Evolutionary conservation across 805 yeast genomes (phyloP), one percentile per base, ranked within the genome.

Genomic region (Ogataea haglerorum): DNA sequence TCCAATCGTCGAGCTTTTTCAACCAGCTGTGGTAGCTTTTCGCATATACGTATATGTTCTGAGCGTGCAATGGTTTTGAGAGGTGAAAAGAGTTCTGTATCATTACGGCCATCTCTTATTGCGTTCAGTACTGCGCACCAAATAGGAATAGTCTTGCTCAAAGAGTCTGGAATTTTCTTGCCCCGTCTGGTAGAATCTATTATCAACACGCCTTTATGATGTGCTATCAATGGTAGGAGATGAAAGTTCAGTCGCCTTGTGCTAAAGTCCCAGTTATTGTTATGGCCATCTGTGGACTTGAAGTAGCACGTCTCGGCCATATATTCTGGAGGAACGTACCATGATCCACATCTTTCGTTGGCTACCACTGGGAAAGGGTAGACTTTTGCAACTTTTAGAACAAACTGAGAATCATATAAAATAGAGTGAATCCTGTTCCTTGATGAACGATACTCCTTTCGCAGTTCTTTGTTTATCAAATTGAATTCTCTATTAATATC

Each of bases 211-310:
- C 89, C 89, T 9, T 63, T 54, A 25, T 64, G 30, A 2, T 58
- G 40, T 0, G 52, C 52, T 0, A 86, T 53, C 0, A 75, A 34
- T 0, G 77, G 75, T 2, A 88, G 53, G 3, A 89, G 57, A 54
- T 88, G 95, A 43, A 85, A 65, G 59, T 89, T 89, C 27, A 88
- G 63, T 32, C 97, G 63, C 36, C 95, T 68, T 13, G 77, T 60
- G 24, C 87, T 81, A 53, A 89, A 88, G 23, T 73, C 71, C 96
- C 96, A 89, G 48, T 85, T 80, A 40, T 75, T 73, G 0, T 78
- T 79, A 54, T 89, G 97, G 0, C 97, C 97, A 63, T 89, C 96
- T 0, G 96, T 89, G 18, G 95, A 84, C 55, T 89, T 89, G 65
- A 89, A 89, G 54, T 89, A 88, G 13, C 81, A 75, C 0, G 82